These are phyloP conservation scores for Yamadazyma scolyti DNA, from an alignment of 805 yeast species.

Conservation along the genomic window DNA sequence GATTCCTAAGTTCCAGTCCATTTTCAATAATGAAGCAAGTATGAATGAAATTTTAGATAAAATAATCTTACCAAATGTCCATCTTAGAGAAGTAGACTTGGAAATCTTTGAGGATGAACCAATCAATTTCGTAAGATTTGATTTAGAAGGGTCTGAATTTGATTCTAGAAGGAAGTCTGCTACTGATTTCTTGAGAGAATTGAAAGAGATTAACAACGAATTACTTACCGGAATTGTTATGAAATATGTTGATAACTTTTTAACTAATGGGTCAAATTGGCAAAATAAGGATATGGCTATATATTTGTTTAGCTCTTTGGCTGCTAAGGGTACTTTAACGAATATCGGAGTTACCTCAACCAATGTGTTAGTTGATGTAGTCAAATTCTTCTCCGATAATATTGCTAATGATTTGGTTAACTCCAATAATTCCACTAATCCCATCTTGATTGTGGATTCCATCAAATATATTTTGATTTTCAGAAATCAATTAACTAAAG, in stretches of 20 bases:
- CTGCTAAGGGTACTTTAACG: slow-evolving; percentile 88
- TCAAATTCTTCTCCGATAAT: slow-evolving; percentile 74
- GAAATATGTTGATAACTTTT: slow-evolving; percentile 65
- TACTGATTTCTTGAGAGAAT: slow-evolving; percentile 85
- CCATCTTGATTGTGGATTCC: slow-evolving; percentile 87
- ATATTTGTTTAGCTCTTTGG: slow-evolving; percentile 81
- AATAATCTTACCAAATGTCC: slow-evolving; percentile 84
- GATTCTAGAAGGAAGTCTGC: slow-evolving; percentile 91
- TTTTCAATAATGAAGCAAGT: slow-evolving; percentile 56
- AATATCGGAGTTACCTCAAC: slow-evolving; percentile 84
- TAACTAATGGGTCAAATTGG: slow-evolving; percentile 65
- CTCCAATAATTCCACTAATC: slow-evolving; percentile 28
- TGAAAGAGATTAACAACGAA: slow-evolving; percentile 74
- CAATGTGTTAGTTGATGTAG: slow-evolving; percentile 79
- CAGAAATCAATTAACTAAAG: slow-evolving; percentile 88
- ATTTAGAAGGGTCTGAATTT: slow-evolving; percentile 90
- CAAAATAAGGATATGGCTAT: slow-evolving; percentile 82
- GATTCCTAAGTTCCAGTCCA: slow-evolving; percentile 60
- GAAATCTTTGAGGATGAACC: slow-evolving; percentile 98
- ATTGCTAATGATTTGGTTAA: slow-evolving; percentile 78
- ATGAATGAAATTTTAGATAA: slow-evolving; percentile 75
- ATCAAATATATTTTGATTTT: slow-evolving; percentile 85
- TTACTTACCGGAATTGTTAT: slow-evolving; percentile 72
- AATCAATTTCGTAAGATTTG: slow-evolving; percentile 85
- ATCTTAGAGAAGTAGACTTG: slow-evolving; percentile 81